Base-by-base conservation (phyloP, 345 rosid species). In the Dovyalis caffra region DNA sequence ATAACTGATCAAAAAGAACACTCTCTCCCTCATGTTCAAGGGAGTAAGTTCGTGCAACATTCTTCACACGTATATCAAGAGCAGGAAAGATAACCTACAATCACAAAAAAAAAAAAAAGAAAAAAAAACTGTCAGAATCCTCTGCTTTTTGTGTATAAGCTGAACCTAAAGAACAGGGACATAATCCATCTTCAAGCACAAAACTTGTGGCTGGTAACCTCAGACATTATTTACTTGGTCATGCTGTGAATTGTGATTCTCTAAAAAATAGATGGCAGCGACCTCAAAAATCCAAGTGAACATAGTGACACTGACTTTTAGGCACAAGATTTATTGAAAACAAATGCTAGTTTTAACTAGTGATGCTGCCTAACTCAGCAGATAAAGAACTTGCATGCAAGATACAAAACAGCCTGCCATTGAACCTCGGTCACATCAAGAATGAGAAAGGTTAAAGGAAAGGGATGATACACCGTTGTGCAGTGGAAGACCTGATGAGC, bases 1-100 rank as follows among this genome's bases (percentile, higher is more conserved):
- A 91, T 73, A 94, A 66, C 34, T 93, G 89, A 83, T 89, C 89
- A 72, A 94, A 92, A 57, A 92, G 88, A 64, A 85, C 85, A 80
- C 92, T 88, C 64, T 88, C 93, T 33, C 93, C 97, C 82, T 85
- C 97, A 68, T 94, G 98, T 75, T 94, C 98, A 47, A 90, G 94
- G 49, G 88, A 90, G 81, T 94, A 94, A 49, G 95, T 94, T 26
- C 88, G 86, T 45, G 97, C 97, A 37, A 94, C 89, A 85, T 94
- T 94, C 85, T 94, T 92, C 74, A 94, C 98, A 10, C 97, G 93
- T 77, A 77, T 83, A 78, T 94, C 97, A 34, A 94, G 92, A 31
- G 98, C 98, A 23, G 86, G 87, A 85, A 94, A 92, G 75, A 94
- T 89, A 53, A 94, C 97, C 97, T 94, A 76, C 78, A 80, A 37